These are phyloP conservation scores for Trichoderma cornu-damae DNA, from an alignment of 2,329 filamentous ascomycete genomes.

Conservation along the genomic window DNA sequence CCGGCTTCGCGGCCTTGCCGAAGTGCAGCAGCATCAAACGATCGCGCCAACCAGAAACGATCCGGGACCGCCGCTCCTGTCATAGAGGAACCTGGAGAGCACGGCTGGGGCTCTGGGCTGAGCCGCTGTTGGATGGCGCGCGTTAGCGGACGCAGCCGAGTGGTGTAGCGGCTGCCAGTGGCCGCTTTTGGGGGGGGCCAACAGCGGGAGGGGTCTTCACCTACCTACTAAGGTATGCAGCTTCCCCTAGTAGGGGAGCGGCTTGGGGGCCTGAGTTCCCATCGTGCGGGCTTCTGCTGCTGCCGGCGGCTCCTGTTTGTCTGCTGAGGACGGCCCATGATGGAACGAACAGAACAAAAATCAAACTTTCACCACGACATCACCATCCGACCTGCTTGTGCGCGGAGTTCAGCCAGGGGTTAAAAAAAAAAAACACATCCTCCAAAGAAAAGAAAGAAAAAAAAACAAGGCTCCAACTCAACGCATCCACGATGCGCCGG, in stretches of 20 bases:
- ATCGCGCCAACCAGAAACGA: slow-evolving; percentile 17
- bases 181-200: background rate
- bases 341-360: background rate
- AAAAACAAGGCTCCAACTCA: background rate
- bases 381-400: background rate
- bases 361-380: background rate
- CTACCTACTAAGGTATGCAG: no score
- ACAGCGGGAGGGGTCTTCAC: background rate
- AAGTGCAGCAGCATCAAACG: background rate
- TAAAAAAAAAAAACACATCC: background rate
- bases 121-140: background rate
- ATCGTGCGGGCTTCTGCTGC: background rate
- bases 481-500: background rate
- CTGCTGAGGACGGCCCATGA: slow-evolving; percentile 5
- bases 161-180: background rate
- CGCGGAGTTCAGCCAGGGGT: background rate
- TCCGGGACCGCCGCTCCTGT: slow-evolving; percentile 9
- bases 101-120: slow-evolving; percentile 5
- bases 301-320: background rate
- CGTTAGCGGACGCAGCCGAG: slow-evolving; percentile 16
- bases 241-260: background rate
- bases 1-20: background rate
- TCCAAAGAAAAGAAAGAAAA: no score
- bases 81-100: slow-evolving; percentile 11
- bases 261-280: slow-evolving; percentile 10